Conservation (phyloP, 2,329 filamentous ascomycete genomes). For the Aspergillus unguis region DNA sequence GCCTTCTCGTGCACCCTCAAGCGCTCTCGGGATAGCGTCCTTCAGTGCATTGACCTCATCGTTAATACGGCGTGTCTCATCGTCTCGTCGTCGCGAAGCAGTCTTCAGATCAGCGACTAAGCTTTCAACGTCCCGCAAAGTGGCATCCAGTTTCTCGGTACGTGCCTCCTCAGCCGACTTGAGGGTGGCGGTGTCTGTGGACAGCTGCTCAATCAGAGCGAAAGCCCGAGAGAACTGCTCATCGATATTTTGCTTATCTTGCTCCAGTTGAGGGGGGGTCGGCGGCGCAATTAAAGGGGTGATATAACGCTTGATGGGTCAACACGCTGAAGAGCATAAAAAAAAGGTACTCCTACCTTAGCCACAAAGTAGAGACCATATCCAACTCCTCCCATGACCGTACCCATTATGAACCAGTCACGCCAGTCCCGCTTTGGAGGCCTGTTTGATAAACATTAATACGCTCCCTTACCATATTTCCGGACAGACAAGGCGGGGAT, state of each 20-base stretch:
- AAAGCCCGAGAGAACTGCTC: constrained; percentile 93
- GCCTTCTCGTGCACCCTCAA: constrained; percentile 81
- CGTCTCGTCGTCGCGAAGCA: constrained; percentile 75
- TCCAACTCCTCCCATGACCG: constrained; percentile 81
- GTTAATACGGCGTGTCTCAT: constrained; percentile 79
- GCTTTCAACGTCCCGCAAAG: constrained; percentile 77
- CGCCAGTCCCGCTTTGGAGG: constrained; percentile 86
- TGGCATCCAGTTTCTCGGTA: constrained; percentile 76
- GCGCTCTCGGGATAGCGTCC: constrained; percentile 80
- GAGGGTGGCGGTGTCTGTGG: constrained; percentile 81
- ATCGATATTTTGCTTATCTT: constrained; percentile 90
- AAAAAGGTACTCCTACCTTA: constrained; percentile 58
- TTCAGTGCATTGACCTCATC: constrained; percentile 82
- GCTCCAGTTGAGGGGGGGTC: constrained; percentile 86
- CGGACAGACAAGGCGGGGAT: background rate
- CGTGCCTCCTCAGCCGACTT: constrained; percentile 83
- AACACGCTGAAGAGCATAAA: constrained; percentile 8
- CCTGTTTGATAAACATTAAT: constrained; percentile 23
- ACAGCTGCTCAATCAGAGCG: constrained; percentile 82
- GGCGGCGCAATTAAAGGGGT: constrained; percentile 87
- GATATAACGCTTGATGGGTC: constrained; percentile 69
- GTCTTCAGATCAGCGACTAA: constrained; percentile 79
- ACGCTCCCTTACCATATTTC: background rate
- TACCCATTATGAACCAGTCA: constrained; percentile 99
- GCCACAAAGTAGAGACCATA: constrained; percentile 87